Conservation (phyloP, 305 asterid genomes). For the Plantago lanceolata region DNA sequence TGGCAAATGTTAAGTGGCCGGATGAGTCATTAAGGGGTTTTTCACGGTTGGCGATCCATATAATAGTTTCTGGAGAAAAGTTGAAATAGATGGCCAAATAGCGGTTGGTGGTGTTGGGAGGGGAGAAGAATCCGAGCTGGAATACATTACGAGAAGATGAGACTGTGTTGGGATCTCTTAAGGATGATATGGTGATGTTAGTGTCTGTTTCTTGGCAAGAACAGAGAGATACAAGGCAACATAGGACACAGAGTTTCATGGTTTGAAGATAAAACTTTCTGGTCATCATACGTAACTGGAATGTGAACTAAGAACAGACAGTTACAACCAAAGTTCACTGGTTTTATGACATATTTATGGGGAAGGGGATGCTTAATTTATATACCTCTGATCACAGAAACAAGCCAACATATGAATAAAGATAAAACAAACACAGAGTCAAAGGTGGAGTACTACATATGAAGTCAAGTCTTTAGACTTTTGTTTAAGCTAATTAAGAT, state of each 20-base stretch:
- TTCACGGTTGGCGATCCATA: conserved; percentile 48
- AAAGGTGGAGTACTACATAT: too few species aligned
- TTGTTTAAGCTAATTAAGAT: too few species aligned
- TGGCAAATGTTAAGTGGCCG: conserved; percentile 23
- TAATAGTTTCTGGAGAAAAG: conserved; percentile 22
- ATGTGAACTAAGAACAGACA: too few species aligned
- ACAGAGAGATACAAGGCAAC: background rate
- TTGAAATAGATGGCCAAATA: conserved; percentile 40
- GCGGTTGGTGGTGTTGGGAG: conserved; percentile 27
- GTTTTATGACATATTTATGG: too few species aligned
- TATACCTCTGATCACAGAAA: too few species aligned
- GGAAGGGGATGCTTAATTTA: too few species aligned
- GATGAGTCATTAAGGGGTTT: conserved; percentile 30
- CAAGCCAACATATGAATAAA: too few species aligned
- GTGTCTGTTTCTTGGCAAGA: background rate
- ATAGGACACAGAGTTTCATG: conserved; percentile 27
- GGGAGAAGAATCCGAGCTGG: conserved; percentile 33
- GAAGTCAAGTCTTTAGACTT: too few species aligned
- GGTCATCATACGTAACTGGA: too few species aligned
- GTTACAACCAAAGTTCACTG: too few species aligned
- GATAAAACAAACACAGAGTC: too few species aligned
- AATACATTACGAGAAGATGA: conserved; percentile 25
- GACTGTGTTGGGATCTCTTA: conserved; percentile 29
- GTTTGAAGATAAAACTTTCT: background rate
- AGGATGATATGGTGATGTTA: conserved; percentile 26